These are phyloP conservation scores for Oryza meridionalis DNA, from an alignment of 176 grass and related monocot genomes.

Conservation along the genomic window DNA sequence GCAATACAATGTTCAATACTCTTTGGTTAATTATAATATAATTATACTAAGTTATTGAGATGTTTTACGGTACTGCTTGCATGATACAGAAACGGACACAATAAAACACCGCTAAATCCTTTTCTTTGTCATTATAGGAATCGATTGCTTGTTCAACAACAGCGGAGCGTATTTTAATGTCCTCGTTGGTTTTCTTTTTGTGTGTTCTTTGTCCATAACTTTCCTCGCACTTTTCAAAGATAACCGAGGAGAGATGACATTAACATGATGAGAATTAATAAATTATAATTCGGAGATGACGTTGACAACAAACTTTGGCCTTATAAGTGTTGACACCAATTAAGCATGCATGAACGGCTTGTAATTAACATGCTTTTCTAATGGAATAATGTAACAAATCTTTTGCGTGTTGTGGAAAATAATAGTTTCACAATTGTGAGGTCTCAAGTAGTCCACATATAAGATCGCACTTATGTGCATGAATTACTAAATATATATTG, in stretches of 20 bases:
- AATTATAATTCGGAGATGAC: neutral
- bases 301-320: neutral
- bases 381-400: neutral
- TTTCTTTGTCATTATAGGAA: neutral
- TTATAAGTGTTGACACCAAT: neutral
- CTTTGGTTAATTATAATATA: too few relatives aligned
- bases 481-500: neutral
- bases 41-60: too few relatives aligned
- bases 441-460: neutral
- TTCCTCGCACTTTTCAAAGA: neutral
- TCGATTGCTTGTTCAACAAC: neutral
- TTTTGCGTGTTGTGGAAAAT: neutral
- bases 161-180: too few relatives aligned
- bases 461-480: neutral
- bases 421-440: neutral
- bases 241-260: neutral
- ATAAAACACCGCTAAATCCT: neutral
- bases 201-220: neutral
- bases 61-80: too few relatives aligned
- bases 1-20: too few relatives aligned
- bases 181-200: too few relatives aligned
- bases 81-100: neutral
- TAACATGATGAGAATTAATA: neutral
- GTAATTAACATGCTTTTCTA: neutral
- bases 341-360: neutral